Conservation (phyloP, 208 protist species). For the Trypanosoma mega region DNA sequence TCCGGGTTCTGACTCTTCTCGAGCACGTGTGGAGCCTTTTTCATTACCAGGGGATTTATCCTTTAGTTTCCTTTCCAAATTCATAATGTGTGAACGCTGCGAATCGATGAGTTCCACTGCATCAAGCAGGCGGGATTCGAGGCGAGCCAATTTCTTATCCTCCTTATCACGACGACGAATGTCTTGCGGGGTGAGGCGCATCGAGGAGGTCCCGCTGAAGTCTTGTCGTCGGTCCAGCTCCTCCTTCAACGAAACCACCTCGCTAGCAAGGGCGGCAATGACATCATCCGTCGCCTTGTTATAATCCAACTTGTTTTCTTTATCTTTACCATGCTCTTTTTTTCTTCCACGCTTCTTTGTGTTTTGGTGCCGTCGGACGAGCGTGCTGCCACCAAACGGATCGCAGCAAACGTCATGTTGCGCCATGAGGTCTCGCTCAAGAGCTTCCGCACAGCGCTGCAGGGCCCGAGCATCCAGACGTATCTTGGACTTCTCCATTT, state of each 20-base stretch:
- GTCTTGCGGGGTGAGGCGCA: too few species aligned
- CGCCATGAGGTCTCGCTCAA: slow-evolving; percentile 2
- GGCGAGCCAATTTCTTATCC: background rate
- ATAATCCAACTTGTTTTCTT: slow-evolving; percentile 20
- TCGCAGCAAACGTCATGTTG: background rate
- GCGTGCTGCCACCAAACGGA: slow-evolving; percentile 23
- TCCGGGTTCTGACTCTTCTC: background rate
- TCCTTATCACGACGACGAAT: too few species aligned
- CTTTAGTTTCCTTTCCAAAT: too few species aligned
- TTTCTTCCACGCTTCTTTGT: too few species aligned
- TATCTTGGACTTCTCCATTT: background rate
- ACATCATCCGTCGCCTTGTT: slow-evolving; percentile 34
- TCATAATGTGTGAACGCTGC: slow-evolving; percentile 44
- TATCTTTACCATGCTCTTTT: too few species aligned
- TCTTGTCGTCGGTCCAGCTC: too few species aligned
- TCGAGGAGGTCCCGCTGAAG: too few species aligned
- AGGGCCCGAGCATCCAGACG: background rate
- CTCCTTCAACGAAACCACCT: too few species aligned
- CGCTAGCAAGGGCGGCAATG: slow-evolving; percentile 33
- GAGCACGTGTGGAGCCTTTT: too few species aligned
- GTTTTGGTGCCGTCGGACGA: too few species aligned
- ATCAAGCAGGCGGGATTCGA: slow-evolving; percentile 26
- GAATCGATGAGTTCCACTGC: slow-evolving; percentile 43
- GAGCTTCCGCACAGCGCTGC: background rate
- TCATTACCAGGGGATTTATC: too few species aligned